A percentile compares a stretch with the other conserved stretches of the same genome.
Conservation (phyloP, 768 basidiomycete species). For the Kwoniella dendrophila region DNA sequence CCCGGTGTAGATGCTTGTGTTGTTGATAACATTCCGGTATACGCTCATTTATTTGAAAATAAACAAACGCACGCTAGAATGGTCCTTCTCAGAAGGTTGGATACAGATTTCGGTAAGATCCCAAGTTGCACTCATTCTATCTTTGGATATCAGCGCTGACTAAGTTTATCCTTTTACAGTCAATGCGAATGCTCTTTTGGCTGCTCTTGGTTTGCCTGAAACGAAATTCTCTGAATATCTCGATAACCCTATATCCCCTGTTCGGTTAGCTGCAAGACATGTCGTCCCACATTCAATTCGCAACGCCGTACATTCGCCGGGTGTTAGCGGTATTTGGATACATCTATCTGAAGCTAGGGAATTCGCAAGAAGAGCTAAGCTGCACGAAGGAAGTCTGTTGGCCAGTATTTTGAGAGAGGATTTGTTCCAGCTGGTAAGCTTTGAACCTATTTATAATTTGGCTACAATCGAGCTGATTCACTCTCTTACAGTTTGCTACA, state of each 20-base stretch:
- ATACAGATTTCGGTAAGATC: constrained; percentile 47
- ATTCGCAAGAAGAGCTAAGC: constrained; percentile 22
- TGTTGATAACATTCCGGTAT: constrained; percentile 46
- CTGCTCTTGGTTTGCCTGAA: constrained; percentile 35
- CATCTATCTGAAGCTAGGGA: constrained; percentile 31
- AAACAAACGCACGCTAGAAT: constrained; percentile 16
- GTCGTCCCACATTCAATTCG: constrained; percentile 14
- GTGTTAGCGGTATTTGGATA: constrained; percentile 40
- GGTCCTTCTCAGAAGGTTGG: constrained; percentile 38
- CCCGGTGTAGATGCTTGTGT: constrained; percentile 44
- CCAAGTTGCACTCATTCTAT: background rate
- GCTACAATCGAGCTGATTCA: constrained; percentile 1
- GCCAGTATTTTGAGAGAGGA: constrained; percentile 34
- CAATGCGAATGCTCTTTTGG: constrained; percentile 41
- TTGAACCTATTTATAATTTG: background rate
- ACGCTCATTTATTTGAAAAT: constrained; percentile 26
- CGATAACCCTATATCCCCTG: constrained; percentile 20
- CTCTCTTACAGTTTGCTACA: constrained; percentile 24
- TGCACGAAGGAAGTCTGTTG: constrained; percentile 18
- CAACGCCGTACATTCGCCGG: constrained; percentile 20
- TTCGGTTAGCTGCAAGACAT: constrained; percentile 23
- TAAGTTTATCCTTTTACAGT: constrained; percentile 21
- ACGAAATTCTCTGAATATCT: constrained; percentile 32
- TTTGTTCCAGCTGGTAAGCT: constrained; percentile 34
- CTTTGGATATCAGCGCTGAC: background rate